Evolutionary conservation across 257 asterid genomes (phyloP).

Genomic region (Schizonepeta tenuifolia): DNA sequence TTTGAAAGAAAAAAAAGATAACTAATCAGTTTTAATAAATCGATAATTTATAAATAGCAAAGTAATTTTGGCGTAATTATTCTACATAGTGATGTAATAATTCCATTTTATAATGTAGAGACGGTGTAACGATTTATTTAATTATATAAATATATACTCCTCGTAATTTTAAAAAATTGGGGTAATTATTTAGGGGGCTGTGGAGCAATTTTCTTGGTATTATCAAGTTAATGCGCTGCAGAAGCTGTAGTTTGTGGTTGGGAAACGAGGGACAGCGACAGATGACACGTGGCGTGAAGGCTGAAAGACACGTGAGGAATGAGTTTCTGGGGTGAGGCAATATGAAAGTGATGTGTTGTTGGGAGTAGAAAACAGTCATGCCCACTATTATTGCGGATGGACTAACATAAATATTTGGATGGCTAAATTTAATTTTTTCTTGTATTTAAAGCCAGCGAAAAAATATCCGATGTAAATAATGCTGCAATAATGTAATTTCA

Average conservation of each 20-base stretch:
- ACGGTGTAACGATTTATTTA: too few species aligned
- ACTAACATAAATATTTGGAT: neutral
- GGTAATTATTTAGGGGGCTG: neutral
- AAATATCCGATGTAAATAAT: neutral
- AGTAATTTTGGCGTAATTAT: too few species aligned
- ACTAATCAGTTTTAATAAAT: too few species aligned
- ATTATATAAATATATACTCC: too few species aligned
- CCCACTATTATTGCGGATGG: conserved; percentile 7
- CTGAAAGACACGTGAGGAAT: neutral
- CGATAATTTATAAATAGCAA: too few species aligned
- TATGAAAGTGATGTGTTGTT: conserved; percentile 33
- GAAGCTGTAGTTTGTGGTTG: conserved; percentile 38
- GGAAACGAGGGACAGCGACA: conserved; percentile 32
- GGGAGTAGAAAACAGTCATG: conserved; percentile 27
- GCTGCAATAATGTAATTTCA: conserved; percentile 10
- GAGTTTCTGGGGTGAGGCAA: conserved; percentile 14
- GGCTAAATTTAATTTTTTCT: neutral
- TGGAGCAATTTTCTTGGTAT: conserved; percentile 14
- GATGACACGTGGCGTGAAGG: conserved; percentile 26
- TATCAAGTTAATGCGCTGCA: neutral
- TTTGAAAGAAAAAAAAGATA: too few species aligned
- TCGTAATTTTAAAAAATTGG: too few species aligned
- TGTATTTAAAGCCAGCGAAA: neutral
- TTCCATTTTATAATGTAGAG: too few species aligned
- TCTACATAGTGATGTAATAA: too few species aligned